A percentile compares a stretch with the other conserved stretches of the same genome.
Evolutionary conservation across 306 rosid genomes (phyloP).

Genomic region (Cucurbita argyrosperma): DNA sequence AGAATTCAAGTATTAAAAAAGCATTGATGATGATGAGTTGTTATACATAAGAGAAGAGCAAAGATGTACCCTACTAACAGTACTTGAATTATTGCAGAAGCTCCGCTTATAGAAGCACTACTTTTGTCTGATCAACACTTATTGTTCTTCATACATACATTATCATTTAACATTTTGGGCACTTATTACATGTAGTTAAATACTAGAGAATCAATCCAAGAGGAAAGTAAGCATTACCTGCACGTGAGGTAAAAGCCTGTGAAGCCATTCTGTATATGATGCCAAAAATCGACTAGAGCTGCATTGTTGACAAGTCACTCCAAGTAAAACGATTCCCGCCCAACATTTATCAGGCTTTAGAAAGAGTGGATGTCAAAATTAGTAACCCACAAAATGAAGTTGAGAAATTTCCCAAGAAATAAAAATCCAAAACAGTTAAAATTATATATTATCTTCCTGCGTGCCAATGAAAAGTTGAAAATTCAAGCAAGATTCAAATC

Average conservation of each 20-base stretch:
- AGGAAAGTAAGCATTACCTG: conserved; percentile 37
- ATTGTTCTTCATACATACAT: neutral
- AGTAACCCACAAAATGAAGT: neutral
- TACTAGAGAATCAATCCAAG: neutral
- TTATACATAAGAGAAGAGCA: neutral
- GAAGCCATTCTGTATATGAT: conserved; percentile 59
- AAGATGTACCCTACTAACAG: neutral
- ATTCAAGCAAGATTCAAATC: neutral
- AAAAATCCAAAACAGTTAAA: neutral
- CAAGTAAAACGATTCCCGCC: conserved; percentile 72
- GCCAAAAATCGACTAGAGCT: conserved; percentile 50
- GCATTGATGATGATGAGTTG: neutral
- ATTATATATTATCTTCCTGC: neutral
- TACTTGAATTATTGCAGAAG: no score
- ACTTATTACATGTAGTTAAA: neutral
- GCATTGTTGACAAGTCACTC: conserved; percentile 71
- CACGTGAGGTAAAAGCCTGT: conserved; percentile 35
- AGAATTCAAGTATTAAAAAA: neutral
- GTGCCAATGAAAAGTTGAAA: neutral
- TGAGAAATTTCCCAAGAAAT: neutral
- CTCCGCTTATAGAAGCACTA: neutral
- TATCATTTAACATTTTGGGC: neutral
- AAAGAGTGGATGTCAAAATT: conserved; percentile 10
- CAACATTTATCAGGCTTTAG: conserved; percentile 87
- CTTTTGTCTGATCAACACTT: neutral